A percentile compares a stretch with the other conserved stretches of the same genome.
These are phyloP conservation scores for Penicillium capsulatum DNA, from an alignment of 2,329 filamentous ascomycete genomes.

Conservation along the genomic window DNA sequence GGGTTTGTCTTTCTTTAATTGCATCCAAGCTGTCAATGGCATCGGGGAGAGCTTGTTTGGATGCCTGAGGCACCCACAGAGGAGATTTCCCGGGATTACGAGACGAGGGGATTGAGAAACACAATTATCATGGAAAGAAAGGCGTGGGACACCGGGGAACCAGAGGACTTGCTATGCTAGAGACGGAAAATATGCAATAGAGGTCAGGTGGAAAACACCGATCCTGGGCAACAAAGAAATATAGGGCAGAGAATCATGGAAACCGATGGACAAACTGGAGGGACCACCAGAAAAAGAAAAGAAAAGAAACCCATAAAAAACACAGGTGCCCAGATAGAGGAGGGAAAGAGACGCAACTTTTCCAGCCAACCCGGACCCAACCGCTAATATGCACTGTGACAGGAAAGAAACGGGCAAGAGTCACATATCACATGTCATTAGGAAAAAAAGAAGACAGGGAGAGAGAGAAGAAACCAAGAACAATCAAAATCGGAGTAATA, in stretches of 20 bases:
- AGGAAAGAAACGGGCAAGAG: conserved; percentile 23
- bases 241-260: conserved; percentile 24
- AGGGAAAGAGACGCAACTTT: conserved; percentile 35
- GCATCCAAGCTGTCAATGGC: neutral
- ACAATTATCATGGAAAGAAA: no score
- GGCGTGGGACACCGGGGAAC: conserved; percentile 15
- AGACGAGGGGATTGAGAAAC: no score
- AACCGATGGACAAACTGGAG: conserved; percentile 3
- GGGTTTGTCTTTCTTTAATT: neutral
- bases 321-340: conserved; percentile 25
- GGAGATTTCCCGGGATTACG: no score
- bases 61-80: no score
- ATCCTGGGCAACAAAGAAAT: conserved; percentile 13
- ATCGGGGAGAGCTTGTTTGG: neutral
- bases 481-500: conserved; percentile 35
- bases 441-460: conserved; percentile 17
- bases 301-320: conserved; percentile 19
- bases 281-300: conserved; percentile 10
- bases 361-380: conserved; percentile 33
- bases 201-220: conserved; percentile 9
- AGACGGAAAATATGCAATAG: conserved; percentile 24
- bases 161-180: conserved; percentile 39
- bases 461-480: conserved; percentile 8
- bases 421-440: conserved; percentile 43
- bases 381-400: conserved; percentile 42